Evolutionary conservation across 148 eudicot genomes (phyloP).

Genomic region (Rhododendron vialii): DNA sequence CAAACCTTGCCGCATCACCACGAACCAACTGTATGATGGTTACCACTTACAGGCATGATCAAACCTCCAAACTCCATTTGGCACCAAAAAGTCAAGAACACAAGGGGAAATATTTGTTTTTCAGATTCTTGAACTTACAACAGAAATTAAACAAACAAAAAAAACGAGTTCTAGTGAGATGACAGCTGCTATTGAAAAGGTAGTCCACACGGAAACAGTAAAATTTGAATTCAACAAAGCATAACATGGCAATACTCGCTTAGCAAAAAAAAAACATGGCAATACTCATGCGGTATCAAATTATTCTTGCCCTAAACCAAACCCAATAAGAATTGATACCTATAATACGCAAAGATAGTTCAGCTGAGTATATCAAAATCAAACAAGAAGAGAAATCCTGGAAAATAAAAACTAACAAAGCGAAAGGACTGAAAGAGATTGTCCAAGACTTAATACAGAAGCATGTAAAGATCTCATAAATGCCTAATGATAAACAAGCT

Average conservation of each 20-base stretch:
- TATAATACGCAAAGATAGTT: background rate
- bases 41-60: background rate
- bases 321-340: background rate
- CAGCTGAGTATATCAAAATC: background rate
- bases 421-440: background rate
- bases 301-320: background rate
- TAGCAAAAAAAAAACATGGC: background rate
- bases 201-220: background rate
- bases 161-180: background rate
- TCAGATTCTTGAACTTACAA: background rate
- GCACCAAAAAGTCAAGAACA: background rate
- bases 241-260: background rate
- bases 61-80: background rate
- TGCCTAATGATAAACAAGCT: background rate
- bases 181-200: background rate
- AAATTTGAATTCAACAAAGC: background rate
- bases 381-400: background rate
- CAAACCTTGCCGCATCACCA: background rate
- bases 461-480: background rate
- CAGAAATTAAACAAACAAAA: background rate
- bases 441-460: background rate
- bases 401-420: background rate
- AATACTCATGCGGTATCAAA: background rate
- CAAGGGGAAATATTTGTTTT: background rate
- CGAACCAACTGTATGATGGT: background rate